Conservation (phyloP, 2,329 filamentous ascomycete genomes). For the Coniochaeta pulveracea region DNA sequence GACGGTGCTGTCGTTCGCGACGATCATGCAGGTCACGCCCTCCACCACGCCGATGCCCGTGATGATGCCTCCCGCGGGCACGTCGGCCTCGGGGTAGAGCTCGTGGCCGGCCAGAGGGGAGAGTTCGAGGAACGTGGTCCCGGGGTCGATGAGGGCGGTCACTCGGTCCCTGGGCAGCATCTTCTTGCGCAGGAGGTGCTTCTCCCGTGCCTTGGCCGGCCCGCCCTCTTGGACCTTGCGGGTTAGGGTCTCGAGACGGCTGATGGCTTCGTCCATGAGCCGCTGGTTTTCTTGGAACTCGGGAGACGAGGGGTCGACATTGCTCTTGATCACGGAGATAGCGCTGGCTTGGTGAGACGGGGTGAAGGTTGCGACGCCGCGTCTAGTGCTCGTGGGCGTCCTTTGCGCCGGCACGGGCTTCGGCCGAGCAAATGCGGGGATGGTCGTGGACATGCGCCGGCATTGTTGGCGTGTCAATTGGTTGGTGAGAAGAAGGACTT, state of each 20-base stretch:
- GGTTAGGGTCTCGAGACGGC: conserved; percentile 59
- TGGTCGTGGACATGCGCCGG: conserved; percentile 15
- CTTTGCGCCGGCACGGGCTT: neutral
- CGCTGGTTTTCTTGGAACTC: conserved; percentile 73
- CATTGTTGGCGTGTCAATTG: conserved; percentile 24
- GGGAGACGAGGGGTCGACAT: conserved; percentile 64
- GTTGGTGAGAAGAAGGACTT: conserved; percentile 30
- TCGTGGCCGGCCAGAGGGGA: conserved; percentile 81
- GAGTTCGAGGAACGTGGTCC: conserved; percentile 86
- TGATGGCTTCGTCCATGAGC: conserved; percentile 66
- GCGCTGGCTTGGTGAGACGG: conserved; percentile 71
- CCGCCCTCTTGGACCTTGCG: conserved; percentile 65
- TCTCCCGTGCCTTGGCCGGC: conserved; percentile 69
- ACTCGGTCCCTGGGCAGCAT: conserved; percentile 90
- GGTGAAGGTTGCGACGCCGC: conserved; percentile 62
- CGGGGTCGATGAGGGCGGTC: conserved; percentile 76
- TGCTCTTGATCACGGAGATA: conserved; percentile 67
- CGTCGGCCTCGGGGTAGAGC: conserved; percentile 76
- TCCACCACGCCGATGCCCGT: conserved; percentile 85
- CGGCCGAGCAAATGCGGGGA: conserved; percentile 9
- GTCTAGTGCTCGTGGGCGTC: conserved; percentile 11
- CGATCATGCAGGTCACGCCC: conserved; percentile 83
- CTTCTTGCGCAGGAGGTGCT: conserved; percentile 80
- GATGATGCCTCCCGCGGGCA: conserved; percentile 83
- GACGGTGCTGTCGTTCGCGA: conserved; percentile 93